A percentile compares a stretch with the other conserved stretches of the same genome.
Evolutionary conservation across 495 filamentous ascomycete genomes (phyloP).

Genomic region (Aspergillus mulundensis): DNA sequence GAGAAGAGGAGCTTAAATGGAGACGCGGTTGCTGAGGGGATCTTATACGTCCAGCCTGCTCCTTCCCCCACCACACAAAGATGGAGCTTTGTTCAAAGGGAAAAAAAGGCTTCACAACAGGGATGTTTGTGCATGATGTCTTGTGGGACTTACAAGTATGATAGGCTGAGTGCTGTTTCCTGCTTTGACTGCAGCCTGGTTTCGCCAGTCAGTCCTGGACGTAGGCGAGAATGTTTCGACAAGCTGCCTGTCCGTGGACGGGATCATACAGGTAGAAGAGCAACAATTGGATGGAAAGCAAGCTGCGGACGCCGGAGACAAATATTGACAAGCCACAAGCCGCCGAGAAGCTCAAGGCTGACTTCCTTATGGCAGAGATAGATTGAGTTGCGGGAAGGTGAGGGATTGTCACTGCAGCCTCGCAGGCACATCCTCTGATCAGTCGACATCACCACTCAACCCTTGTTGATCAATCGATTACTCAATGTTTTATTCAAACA

Average conservation of each 20-base stretch:
- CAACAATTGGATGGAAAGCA: background rate
- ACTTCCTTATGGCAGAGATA: background rate
- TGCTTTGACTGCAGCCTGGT: background rate
- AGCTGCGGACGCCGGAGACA: too few relatives aligned
- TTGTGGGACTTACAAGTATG: background rate
- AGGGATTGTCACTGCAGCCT: background rate
- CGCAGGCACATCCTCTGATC: background rate
- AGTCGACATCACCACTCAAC: background rate
- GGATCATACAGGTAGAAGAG: background rate
- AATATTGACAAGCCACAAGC: too few relatives aligned
- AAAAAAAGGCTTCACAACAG: background rate
- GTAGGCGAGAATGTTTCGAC: background rate
- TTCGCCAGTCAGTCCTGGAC: background rate
- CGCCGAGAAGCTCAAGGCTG: background rate
- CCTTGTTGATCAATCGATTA: background rate
- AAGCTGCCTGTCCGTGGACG: background rate
- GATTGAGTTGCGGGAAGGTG: too few relatives aligned
- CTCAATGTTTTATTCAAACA: too few relatives aligned
- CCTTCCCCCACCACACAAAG: background rate
- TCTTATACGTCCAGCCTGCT: slow-evolving; percentile 5
- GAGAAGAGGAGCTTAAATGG: background rate
- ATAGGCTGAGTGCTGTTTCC: background rate
- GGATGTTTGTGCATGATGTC: background rate
- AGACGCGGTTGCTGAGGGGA: background rate
- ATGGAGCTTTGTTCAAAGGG: background rate